These are phyloP conservation scores for Bryoerythrophyllum caledonicum DNA, from an alignment of 225 moss, liverwort and hornwort genomes.

Conservation along the genomic window DNA sequence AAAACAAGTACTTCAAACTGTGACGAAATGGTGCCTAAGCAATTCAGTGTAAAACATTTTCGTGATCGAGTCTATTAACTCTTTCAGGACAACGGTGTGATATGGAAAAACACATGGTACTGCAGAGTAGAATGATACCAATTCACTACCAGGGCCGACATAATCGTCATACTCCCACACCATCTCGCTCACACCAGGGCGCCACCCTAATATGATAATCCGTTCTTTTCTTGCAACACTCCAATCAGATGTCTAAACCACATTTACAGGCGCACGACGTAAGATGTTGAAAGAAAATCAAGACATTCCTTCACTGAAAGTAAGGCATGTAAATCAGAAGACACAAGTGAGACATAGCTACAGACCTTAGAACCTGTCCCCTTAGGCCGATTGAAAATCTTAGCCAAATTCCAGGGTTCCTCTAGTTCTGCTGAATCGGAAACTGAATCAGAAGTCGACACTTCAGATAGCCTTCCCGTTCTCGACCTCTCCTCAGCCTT, in stretches of 20 bases:
- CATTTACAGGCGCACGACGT: slow-evolving; percentile 21
- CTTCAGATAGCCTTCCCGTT: slow-evolving; percentile 19
- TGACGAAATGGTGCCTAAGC: not conserved
- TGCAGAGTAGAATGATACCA: slow-evolving; percentile 41
- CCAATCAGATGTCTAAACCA: slow-evolving; percentile 65
- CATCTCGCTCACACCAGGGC: slow-evolving; percentile 80
- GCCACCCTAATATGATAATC: slow-evolving; percentile 69
- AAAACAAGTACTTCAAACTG: not conserved
- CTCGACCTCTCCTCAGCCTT: slow-evolving; percentile 34
- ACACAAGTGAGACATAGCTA: slow-evolving; percentile 15
- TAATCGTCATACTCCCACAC: slow-evolving; percentile 78
- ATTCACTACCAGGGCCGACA: slow-evolving; percentile 68
- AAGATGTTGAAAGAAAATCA: slow-evolving; percentile 23
- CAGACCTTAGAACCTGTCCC: slow-evolving; percentile 59
- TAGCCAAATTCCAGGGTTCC: slow-evolving; percentile 19
- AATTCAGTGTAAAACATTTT: not conserved
- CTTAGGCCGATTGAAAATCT: slow-evolving; percentile 29
- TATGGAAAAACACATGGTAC: slow-evolving; percentile 18
- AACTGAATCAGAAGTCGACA: slow-evolving; percentile 23
- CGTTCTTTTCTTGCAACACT: slow-evolving; percentile 54
- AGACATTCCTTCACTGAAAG: slow-evolving; percentile 9
- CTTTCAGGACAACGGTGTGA: slow-evolving; percentile 5
- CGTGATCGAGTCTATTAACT: not conserved
- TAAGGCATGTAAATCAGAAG: not conserved
- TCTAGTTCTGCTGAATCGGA: slow-evolving; percentile 15